phyloP scores from a whole-genome alignment of 2,329 filamentous ascomycete species.

The Clonostachys chloroleuca region DNA sequence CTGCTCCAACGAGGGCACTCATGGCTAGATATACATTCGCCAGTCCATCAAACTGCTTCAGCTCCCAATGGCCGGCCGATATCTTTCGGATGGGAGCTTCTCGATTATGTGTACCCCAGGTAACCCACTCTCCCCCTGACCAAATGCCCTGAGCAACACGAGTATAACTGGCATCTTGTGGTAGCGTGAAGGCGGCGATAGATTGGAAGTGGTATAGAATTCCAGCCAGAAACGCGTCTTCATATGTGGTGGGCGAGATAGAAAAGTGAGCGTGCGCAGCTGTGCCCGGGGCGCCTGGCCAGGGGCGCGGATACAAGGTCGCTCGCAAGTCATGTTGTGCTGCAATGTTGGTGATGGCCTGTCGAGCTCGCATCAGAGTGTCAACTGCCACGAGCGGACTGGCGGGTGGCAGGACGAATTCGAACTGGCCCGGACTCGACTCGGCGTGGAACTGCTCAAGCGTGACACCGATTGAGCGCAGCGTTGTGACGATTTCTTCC shows the following conservation, averaged over 20 bases:
- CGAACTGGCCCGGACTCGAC: slow-evolving; percentile 69
- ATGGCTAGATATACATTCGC: slow-evolving; percentile 71
- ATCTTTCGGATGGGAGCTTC: slow-evolving; percentile 71
- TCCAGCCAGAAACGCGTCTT: slow-evolving; percentile 67
- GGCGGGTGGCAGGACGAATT: slow-evolving; percentile 64
- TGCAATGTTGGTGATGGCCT: slow-evolving; percentile 63
- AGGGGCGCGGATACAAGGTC: slow-evolving; percentile 72
- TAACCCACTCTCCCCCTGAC: slow-evolving; percentile 74
- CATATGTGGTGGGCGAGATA: slow-evolving; percentile 46
- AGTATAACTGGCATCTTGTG: slow-evolving; percentile 63
- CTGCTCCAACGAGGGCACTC: slow-evolving; percentile 23
- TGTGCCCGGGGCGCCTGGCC: slow-evolving; percentile 50
- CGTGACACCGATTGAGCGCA: slow-evolving; percentile 58
- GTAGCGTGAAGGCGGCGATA: slow-evolving; percentile 66
- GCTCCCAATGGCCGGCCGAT: slow-evolving; percentile 66
- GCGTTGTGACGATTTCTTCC: slow-evolving; percentile 57
- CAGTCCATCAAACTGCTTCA: slow-evolving; percentile 71
- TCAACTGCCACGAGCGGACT: slow-evolving; percentile 67
- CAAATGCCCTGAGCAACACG: slow-evolving; percentile 65
- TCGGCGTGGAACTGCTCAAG: slow-evolving; percentile 75
- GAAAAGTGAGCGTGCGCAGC: slow-evolving; percentile 70
- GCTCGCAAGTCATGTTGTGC: slow-evolving; percentile 60
- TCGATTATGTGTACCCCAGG: slow-evolving; percentile 80
- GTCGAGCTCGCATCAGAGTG: slow-evolving; percentile 63
- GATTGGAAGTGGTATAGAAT: slow-evolving; percentile 62